phyloP scores from a whole-genome alignment of 2,329 filamentous ascomycete species.

The Cladosporium austrohemisphaericum region DNA sequence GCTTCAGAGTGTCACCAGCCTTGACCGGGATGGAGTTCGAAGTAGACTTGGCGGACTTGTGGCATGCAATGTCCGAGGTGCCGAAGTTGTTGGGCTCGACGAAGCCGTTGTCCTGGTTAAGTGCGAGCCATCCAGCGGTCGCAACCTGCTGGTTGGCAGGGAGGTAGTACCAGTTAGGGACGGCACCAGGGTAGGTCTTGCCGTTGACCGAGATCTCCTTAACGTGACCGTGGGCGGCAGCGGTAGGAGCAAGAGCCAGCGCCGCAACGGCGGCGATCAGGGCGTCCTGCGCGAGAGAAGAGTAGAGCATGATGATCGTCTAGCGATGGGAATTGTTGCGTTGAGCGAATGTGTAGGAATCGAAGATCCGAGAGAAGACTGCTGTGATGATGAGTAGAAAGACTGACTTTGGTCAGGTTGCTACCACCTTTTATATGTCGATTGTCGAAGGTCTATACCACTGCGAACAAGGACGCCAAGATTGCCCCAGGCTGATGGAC shows the following conservation, averaged over 20 bases:
- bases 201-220: conserved; percentile 42
- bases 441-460: not conserved
- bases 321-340: conserved; percentile 2
- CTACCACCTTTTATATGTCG: conserved; percentile 1
- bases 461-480: conserved; percentile 3
- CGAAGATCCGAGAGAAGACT: not conserved
- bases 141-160: not conserved
- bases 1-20: conserved; percentile 55
- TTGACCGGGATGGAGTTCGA: conserved; percentile 51
- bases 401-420: not conserved
- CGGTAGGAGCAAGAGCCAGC: conserved; percentile 8
- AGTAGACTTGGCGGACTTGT: conserved; percentile 52
- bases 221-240: conserved; percentile 45
- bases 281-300: conserved; percentile 11
- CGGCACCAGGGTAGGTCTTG: conserved; percentile 35
- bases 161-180: conserved; percentile 11
- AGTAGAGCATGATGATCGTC: conserved; percentile 11
- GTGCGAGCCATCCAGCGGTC: conserved; percentile 11
- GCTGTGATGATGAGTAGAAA: not conserved
- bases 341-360: conserved; percentile 3
- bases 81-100: conserved; percentile 26
- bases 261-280: conserved; percentile 9
- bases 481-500: conserved; percentile 7
- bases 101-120: conserved; percentile 38
- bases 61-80: conserved; percentile 36